A percentile compares a stretch with the other conserved stretches of the same genome.
These are phyloP conservation scores for Rhododendron molle DNA, from an alignment of 148 eudicot genomes.

Conservation along the genomic window DNA sequence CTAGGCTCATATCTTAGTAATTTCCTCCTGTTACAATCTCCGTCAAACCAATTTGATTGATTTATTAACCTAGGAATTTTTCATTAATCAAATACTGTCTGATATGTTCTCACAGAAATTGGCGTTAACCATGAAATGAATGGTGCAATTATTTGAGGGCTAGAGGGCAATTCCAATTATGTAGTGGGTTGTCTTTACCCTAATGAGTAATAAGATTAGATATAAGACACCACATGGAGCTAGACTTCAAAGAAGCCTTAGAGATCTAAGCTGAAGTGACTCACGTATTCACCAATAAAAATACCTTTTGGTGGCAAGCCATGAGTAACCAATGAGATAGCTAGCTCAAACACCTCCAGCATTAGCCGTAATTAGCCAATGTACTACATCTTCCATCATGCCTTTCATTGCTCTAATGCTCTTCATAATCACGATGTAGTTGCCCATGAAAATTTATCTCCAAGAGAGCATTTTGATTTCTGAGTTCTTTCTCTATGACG, in stretches of 20 bases:
- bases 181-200: neutral
- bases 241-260: neutral
- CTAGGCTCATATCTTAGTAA: neutral
- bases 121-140: neutral
- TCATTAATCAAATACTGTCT: neutral
- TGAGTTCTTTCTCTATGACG: constrained; percentile 6
- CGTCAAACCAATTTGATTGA: neutral
- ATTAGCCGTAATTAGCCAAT: neutral
- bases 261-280: neutral
- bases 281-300: neutral
- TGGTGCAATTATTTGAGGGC: neutral
- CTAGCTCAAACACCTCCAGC: neutral
- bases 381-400: neutral
- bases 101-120: neutral
- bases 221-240: neutral
- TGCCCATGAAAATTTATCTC: neutral
- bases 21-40: neutral
- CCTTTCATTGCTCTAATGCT: neutral
- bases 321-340: neutral
- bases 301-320: neutral
- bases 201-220: neutral
- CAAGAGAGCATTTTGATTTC: constrained; percentile 5
- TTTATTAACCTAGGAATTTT: neutral
- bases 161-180: neutral
- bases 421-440: neutral